A percentile compares a stretch with the other conserved stretches of the same genome.
phyloP scores from a whole-genome alignment of 2,329 filamentous ascomycete genomes.

The Alternaria gansuensis region DNA sequence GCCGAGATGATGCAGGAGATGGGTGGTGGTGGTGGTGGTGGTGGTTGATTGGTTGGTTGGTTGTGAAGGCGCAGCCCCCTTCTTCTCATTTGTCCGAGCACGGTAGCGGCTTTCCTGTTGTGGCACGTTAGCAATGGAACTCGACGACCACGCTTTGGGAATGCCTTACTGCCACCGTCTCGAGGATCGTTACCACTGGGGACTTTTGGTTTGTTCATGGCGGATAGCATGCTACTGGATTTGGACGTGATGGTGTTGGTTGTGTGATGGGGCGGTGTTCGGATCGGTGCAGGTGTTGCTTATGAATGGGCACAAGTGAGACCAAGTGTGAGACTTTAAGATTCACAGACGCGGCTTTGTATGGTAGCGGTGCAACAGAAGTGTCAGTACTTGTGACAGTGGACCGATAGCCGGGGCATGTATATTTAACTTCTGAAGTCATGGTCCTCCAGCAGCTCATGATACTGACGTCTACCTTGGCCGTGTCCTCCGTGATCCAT shows the following conservation, averaged over 20 bases:
- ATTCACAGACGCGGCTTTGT: slow-evolving; percentile 23
- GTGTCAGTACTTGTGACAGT: slow-evolving; percentile 34
- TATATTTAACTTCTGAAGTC: slow-evolving; percentile 30
- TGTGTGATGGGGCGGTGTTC: slow-evolving; percentile 12
- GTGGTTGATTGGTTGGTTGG: slow-evolving; percentile 4
- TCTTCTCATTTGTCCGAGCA: slow-evolving; percentile 27
- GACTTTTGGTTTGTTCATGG: slow-evolving; percentile 30
- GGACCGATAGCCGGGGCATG: slow-evolving; percentile 31
- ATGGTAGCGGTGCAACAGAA: slow-evolving; percentile 30
- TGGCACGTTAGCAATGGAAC: slow-evolving; percentile 16
- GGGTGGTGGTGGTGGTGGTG: neutral
- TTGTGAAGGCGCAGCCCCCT: slow-evolving; percentile 23
- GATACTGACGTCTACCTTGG: slow-evolving; percentile 25
- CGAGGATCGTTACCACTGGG: slow-evolving; percentile 10
- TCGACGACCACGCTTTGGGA: neutral
- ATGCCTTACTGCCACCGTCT: slow-evolving; percentile 39
- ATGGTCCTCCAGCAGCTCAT: slow-evolving; percentile 24
- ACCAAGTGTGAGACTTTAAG: slow-evolving; percentile 38
- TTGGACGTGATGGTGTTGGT: slow-evolving; percentile 14
- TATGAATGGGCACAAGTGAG: slow-evolving; percentile 28
- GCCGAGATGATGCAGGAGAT: slow-evolving; percentile 23
- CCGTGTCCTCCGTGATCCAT: slow-evolving; percentile 35
- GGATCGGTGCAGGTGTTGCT: slow-evolving; percentile 21
- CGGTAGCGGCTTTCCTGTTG: slow-evolving; percentile 30
- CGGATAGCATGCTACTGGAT: slow-evolving; percentile 23